phyloP scores from a whole-genome alignment of 1,284 basidiomycete species.

The Kwoniella shivajii region DNA sequence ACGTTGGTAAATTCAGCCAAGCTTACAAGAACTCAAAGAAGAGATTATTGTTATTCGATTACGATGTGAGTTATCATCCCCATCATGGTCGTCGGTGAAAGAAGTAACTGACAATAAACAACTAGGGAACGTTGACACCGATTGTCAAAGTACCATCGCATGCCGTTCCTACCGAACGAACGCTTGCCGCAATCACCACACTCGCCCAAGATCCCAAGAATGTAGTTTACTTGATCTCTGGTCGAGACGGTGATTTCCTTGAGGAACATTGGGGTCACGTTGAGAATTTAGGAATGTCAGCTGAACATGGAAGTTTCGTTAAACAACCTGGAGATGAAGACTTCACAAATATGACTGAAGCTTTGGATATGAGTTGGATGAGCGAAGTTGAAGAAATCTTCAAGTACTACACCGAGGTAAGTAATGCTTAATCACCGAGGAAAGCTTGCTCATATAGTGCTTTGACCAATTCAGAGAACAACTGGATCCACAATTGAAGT shows the following conservation, averaged over 20 bases:
- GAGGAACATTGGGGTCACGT: conserved; percentile 89
- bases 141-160: conserved; percentile 93
- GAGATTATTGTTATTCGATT: conserved; percentile 92
- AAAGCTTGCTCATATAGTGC: not conserved
- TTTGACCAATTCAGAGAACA: conserved; percentile 63
- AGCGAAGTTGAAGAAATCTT: conserved; percentile 92
- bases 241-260: conserved; percentile 91
- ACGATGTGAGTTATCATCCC: conserved; percentile 67
- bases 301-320: conserved; percentile 95
- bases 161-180: conserved; percentile 76
- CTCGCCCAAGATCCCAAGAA: conserved; percentile 81
- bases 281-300: conserved; percentile 80
- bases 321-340: conserved; percentile 66
- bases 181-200: conserved; percentile 72
- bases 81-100: not conserved
- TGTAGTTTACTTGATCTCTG: conserved; percentile 95
- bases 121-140: conserved; percentile 87
- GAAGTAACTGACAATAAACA: conserved; percentile 8
- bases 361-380: conserved; percentile 98
- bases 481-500: conserved; percentile 94
- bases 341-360: conserved; percentile 88
- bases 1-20: conserved; percentile 64
- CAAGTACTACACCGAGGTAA: conserved; percentile 88
- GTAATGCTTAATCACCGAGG: too few species aligned
- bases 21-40: conserved; percentile 75